Evolutionary conservation across 345 rosid genomes (phyloP).

Genomic region (Balakata baccata): DNA sequence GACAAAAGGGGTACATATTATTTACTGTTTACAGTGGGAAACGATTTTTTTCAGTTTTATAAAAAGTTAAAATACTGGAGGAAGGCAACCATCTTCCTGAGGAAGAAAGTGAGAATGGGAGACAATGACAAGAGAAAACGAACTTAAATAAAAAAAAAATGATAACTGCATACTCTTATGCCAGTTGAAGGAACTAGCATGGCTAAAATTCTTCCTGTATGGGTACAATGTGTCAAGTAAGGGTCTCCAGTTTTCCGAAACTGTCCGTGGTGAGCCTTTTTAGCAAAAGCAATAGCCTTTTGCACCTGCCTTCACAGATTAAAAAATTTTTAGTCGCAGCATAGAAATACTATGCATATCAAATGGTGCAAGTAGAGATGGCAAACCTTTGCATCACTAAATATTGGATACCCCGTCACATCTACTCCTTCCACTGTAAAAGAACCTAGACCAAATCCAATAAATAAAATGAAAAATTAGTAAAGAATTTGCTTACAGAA

Average conservation of each 20-base stretch:
- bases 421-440: constrained; percentile 59
- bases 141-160: neutral
- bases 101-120: too few relatives aligned
- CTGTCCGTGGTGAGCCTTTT: constrained; percentile 61
- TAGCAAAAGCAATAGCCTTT: constrained; percentile 69
- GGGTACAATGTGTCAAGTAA: constrained; percentile 62
- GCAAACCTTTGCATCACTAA: constrained; percentile 56
- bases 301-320: constrained; percentile 70
- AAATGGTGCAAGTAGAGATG: constrained; percentile 23
- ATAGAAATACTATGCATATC: neutral
- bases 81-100: neutral
- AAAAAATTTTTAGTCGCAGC: constrained; percentile 22
- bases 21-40: neutral
- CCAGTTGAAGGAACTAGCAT: constrained; percentile 64
- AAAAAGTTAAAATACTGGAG: neutral
- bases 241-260: constrained; percentile 69
- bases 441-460: constrained; percentile 41
- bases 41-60: neutral
- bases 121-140: neutral
- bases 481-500: neutral
- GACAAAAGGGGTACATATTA: neutral
- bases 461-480: neutral
- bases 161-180: constrained; percentile 37
- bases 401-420: constrained; percentile 58
- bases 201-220: constrained; percentile 62